Percentiles rank a stretch among this genome's conserved stretches.
Conservation (phyloP, 2,329 filamentous ascomycete genomes). For the Colletotrichum higginsianum region DNA sequence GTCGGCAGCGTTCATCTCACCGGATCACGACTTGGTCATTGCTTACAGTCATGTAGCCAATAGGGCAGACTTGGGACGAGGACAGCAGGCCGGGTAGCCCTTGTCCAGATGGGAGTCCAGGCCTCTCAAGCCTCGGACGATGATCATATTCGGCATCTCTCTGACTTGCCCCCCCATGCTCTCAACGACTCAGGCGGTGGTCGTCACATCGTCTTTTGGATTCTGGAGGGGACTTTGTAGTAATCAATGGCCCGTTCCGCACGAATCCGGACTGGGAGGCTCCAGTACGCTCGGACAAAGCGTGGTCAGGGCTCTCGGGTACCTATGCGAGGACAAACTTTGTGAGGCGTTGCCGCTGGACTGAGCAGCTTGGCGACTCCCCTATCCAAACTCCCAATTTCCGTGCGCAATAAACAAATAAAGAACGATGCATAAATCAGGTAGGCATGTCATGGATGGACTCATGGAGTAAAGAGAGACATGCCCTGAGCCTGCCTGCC, state of each 20-base stretch:
- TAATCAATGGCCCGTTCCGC: conserved; percentile 9
- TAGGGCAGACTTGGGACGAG: conserved; percentile 8
- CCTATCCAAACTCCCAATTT: conserved; percentile 24
- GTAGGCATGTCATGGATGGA: conserved; percentile 1
- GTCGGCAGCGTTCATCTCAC: conserved; percentile 13
- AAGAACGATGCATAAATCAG: background rate
- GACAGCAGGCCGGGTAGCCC: conserved; percentile 13
- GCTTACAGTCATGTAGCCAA: background rate
- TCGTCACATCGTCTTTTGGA: background rate
- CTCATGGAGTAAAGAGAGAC: conserved; percentile 3
- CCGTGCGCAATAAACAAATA: conserved; percentile 15
- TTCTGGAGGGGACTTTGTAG: background rate
- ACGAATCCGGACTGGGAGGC: background rate
- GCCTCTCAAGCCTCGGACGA: conserved; percentile 31
- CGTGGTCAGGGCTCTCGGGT: conserved; percentile 28
- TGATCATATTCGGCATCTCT: conserved; percentile 25
- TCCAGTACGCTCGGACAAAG: conserved; percentile 3
- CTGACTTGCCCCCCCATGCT: conserved; percentile 18
- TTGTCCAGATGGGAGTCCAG: conserved; percentile 32
- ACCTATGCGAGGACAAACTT: conserved; percentile 36
- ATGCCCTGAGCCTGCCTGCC: background rate
- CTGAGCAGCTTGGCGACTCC: conserved; percentile 20
- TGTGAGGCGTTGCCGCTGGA: conserved; percentile 34
- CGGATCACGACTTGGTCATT: conserved; percentile 26
- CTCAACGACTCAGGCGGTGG: conserved; percentile 24